Percentiles rank a stretch among this genome's conserved stretches.
phyloP scores from a whole-genome alignment of 768 basidiomycete genomes.

The Russula foetens region DNA sequence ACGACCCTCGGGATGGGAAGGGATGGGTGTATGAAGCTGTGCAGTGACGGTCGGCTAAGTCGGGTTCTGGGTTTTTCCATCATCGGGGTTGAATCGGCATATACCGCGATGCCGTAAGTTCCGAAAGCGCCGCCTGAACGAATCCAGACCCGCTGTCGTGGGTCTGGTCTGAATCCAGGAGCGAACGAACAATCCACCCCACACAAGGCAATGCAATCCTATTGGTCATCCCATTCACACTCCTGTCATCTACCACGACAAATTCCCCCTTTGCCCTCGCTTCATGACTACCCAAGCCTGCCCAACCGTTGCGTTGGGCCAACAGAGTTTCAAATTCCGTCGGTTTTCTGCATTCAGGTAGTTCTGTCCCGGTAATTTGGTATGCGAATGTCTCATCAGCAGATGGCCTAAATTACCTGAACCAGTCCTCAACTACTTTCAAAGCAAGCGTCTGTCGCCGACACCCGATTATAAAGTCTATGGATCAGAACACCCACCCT shows the following conservation, averaged over 20 bases:
- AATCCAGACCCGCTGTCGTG: neutral
- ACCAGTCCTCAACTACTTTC: too few relatives aligned
- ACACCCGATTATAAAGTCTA: constrained; percentile 1
- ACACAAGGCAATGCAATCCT: neutral
- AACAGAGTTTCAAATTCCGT: neutral
- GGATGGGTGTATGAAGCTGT: neutral
- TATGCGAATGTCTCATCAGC: neutral
- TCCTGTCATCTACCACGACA: neutral
- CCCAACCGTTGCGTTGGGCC: neutral
- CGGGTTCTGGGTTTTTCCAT: neutral
- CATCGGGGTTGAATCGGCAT: neutral
- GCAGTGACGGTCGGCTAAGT: neutral
- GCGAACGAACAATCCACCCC: too few relatives aligned
- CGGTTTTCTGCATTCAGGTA: neutral
- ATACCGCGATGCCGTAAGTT: neutral
- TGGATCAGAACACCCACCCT: neutral
- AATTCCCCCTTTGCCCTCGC: neutral
- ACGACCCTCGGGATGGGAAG: too few relatives aligned
- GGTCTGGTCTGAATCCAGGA: too few relatives aligned
- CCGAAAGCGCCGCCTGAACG: neutral
- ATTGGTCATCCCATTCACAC: neutral
- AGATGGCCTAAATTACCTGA: neutral
- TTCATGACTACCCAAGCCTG: neutral
- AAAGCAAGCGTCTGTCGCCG: neutral
- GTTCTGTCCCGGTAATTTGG: neutral